Conservation (phyloP, 225 moss, liverwort and hornwort species). For the Antitrichia curtipendula region DNA sequence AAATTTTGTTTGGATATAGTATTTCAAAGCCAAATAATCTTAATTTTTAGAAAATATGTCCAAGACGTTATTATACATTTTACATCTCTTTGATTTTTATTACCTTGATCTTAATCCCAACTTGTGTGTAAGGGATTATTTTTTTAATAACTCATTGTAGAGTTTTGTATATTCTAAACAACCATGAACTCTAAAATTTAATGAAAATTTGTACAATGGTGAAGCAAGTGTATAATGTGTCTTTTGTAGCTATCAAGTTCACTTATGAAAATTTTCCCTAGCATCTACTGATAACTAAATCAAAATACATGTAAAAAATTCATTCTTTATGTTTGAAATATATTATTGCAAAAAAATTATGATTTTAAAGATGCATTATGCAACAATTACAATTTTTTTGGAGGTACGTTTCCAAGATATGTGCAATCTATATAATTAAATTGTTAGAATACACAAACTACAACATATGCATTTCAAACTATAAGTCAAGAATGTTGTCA, state of each 20-base stretch:
- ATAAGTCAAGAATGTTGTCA: not conserved
- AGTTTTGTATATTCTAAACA: not conserved
- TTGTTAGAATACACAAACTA: not conserved
- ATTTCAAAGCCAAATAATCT: not conserved
- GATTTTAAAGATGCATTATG: not conserved
- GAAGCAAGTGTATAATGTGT: not conserved
- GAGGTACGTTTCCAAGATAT: fast-evolving
- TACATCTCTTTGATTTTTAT: not conserved
- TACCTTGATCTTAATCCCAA: not conserved
- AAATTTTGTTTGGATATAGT: not conserved
- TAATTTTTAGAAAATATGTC: not conserved
- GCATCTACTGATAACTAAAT: not conserved
- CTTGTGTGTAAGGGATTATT: fast-evolving
- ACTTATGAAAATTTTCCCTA: fast-evolving
- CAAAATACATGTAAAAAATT: not conserved
- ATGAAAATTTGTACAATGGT: not conserved
- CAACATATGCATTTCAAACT: not conserved
- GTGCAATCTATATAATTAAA: not conserved
- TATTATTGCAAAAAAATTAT: not conserved
- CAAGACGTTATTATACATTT: not conserved
- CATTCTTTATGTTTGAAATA: fast-evolving
- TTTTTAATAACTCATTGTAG: too few relatives aligned
- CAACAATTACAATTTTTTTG: not conserved
- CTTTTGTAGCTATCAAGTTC: not conserved
- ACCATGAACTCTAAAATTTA: not conserved